A percentile compares a stretch with the other conserved stretches of the same genome.
Evolutionary conservation across 192 early-diverging fungal species (phyloP).

Genomic region (Jimgerdemannia flammicorona): DNA sequence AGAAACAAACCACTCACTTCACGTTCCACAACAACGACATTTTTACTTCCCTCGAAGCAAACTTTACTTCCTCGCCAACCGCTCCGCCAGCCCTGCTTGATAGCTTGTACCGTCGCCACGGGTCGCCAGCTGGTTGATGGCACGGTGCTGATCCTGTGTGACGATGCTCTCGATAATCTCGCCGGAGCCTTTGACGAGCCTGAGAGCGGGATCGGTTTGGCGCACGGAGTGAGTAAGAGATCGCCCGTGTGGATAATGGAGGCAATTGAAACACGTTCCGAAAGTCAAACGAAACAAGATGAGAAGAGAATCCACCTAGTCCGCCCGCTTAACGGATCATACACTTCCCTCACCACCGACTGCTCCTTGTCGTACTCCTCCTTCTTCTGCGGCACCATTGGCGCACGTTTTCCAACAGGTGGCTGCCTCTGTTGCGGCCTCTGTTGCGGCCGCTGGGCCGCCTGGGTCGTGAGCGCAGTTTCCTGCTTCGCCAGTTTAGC

Average conservation of each 20-base stretch:
- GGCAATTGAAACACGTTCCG: no score
- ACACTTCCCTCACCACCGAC: conserved; percentile 31
- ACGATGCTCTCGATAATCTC: conserved; percentile 51
- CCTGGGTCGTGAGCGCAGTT: background rate
- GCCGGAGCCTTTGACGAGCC: conserved; percentile 45
- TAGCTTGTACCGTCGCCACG: conserved; percentile 32
- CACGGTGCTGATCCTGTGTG: conserved; percentile 36
- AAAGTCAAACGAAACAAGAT: no score
- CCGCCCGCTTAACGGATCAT: conserved; percentile 47
- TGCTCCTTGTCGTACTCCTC: conserved; percentile 41
- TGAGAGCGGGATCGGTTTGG: conserved; percentile 9
- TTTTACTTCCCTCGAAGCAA: background rate
- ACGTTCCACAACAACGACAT: no score
- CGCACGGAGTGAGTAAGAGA: no score
- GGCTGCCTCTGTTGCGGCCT: background rate
- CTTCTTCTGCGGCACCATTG: conserved; percentile 39
- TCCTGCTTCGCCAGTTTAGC: background rate
- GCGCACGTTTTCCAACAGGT: background rate
- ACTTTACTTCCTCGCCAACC: background rate
- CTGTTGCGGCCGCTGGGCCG: background rate
- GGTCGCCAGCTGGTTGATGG: conserved; percentile 46
- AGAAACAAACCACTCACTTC: no score
- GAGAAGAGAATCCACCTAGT: conserved; percentile 25
- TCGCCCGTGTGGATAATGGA: no score
- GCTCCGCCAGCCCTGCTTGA: conserved; percentile 5